Conservation (phyloP, 352 stramenopile genomes). For the Globisporangium barbulae region DNA sequence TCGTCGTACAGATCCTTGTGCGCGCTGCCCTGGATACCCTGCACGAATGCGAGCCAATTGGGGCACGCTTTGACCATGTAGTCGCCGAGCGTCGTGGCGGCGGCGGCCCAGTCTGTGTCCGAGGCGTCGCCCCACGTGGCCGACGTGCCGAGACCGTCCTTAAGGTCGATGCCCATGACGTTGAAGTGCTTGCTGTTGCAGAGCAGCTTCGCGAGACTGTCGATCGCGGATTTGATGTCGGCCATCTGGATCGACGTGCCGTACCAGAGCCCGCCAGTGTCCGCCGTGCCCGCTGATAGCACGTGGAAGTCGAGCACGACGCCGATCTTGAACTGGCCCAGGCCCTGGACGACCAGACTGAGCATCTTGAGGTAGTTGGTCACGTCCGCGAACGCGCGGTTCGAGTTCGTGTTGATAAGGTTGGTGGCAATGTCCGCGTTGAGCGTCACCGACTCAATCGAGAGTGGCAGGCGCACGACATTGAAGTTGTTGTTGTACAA, state of each 20-base stretch:
- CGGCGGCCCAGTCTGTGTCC: conserved; percentile 71
- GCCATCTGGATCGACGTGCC: conserved; percentile 64
- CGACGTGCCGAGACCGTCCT: conserved; percentile 56
- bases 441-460: conserved; percentile 63
- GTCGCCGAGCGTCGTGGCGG: conserved; percentile 64
- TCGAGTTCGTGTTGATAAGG: conserved; percentile 84
- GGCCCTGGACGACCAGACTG: conserved; percentile 52
- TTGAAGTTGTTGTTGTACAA: conserved; percentile 81
- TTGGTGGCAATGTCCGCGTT: conserved; percentile 59
- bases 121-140: conserved; percentile 76
- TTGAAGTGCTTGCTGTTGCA: conserved; percentile 85
- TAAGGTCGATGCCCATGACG: conserved; percentile 83
- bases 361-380: conserved; percentile 72
- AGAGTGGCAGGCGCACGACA: conserved; percentile 67
- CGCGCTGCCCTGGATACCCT: conserved; percentile 63
- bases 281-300: conserved; percentile 42
- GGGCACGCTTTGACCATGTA: conserved; percentile 64
- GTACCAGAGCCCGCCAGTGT: conserved; percentile 64
- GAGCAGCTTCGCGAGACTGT: conserved; percentile 59
- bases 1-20: conserved; percentile 65
- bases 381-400: conserved; percentile 56
- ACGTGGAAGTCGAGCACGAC: conserved; percentile 83
- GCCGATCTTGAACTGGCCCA: conserved; percentile 73
- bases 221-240: conserved; percentile 80
- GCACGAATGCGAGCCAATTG: conserved; percentile 76